These are phyloP conservation scores for Mycena vulgaris DNA, from an alignment of 768 basidiomycete genomes.

Conservation along the genomic window DNA sequence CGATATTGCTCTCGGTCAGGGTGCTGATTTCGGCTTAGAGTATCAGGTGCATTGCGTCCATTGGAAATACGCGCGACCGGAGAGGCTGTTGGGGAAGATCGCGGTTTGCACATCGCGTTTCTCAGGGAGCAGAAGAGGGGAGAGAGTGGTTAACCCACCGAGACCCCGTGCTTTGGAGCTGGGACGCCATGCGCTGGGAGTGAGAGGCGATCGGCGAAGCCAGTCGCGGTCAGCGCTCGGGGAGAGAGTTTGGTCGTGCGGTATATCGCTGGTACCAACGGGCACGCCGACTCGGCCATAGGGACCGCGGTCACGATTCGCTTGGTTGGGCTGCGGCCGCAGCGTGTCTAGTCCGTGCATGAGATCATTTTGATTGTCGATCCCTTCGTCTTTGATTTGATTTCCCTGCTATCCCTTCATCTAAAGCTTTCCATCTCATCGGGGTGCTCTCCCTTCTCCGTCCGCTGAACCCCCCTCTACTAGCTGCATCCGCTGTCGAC, in stretches of 20 bases:
- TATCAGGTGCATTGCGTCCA: not conserved
- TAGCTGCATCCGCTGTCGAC: not conserved
- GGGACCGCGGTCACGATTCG: not conserved
- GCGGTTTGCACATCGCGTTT: slow-evolving; percentile 1
- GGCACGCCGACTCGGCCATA: slow-evolving; percentile 2
- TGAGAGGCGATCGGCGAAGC: too few species aligned
- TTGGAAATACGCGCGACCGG: not conserved
- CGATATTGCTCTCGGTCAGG: too few species aligned
- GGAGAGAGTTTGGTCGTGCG: not conserved
- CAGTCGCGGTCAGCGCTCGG: too few species aligned
- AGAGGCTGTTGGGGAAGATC: too few species aligned
- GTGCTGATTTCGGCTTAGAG: not conserved
- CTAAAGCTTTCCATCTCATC: too few species aligned
- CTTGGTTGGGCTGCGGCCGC: not conserved
- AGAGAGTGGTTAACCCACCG: slow-evolving; percentile 4
- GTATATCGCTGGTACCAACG: slow-evolving; percentile 3
- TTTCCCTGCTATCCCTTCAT: too few species aligned
- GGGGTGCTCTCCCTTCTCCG: too few species aligned
- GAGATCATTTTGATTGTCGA: too few species aligned
- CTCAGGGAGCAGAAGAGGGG: slow-evolving; percentile 2
- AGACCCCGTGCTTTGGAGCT: not conserved
- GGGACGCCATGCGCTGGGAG: too few species aligned
- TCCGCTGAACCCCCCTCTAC: too few species aligned
- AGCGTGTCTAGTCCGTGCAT: not conserved
- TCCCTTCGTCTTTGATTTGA: too few species aligned